Base-by-base conservation (phyloP, 202 grass and related monocot species). In the Eragrostis tef region DNA sequence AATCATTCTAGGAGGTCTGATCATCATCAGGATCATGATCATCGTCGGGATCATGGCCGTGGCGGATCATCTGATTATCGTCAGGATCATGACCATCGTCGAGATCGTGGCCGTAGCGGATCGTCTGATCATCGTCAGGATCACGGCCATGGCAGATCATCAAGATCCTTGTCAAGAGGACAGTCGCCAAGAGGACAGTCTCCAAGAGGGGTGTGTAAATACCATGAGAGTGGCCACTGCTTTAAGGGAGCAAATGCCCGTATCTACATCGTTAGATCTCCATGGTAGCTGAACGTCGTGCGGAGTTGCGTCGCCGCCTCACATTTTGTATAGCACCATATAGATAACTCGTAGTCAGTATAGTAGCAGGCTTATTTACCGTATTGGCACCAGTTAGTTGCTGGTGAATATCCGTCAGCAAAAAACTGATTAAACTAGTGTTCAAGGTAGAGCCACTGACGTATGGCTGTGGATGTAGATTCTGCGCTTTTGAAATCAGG, bases 151-250 rank as follows among this genome's bases (percentile, higher is more conserved):
- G 34, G 34, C 34, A 39, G 34, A 39, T 39, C 79, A 5, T 83
- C 90, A 20, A 86, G 90, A 39, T 79, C 84, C 5, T 83, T 36
- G 11, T 64, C 86, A 29, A 91, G 86, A 87, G 90, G 88, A 24
- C 92, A 87, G 60, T 21, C 81, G 11, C 59, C 86, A 29, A 91
- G 86, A 88, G 90, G 88, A 26, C 93, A 87, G 66, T 25, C 79
- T 16, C 87, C 91, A 68, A 90, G 78, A 19, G 91, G 70, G 24
- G 41, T 97, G 36, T 99, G 97, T 64, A 99, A 93, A 82, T 99
- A 82, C 65, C 46, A 99, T 46, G 91, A 99, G 47, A 94, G 27
- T 66, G 97, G 97, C 57, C 24, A 87, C 58, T 99, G 97, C 88
- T 75, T 84, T 64, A 99, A 89, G 87, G 97, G 97, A 4, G 72